Evolutionary conservation across 2,329 filamentous ascomycete genomes (phyloP), one percentile per base, ranked within the genome.

Genomic region (Epichloe elymi): DNA sequence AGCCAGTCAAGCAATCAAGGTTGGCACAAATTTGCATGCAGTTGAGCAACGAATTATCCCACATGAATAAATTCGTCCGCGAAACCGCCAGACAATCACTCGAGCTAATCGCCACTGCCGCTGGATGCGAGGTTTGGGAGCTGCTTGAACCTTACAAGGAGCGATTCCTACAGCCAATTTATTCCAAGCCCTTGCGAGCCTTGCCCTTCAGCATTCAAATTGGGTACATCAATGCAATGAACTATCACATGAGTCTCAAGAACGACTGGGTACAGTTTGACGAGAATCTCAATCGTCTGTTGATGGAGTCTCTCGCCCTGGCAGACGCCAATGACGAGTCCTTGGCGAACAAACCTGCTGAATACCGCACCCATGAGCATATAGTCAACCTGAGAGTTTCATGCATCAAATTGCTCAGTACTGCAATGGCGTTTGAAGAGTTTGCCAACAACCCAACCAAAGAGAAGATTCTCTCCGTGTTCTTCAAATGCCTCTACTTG

Each of bases 401-500:
- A 10, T 98, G 94, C 60, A 88, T 99, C 61, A 88, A 85, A 54
- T 82, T 98, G 39, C 72, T 99, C 38, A 95, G 89, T 47, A 94
- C 88, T 53, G 93, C 93, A 0, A 95, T 97, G 79, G 80, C 83
- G 42, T 93, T 95, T 63, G 86, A 91, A 5, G 91, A 96, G 36
- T 97, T 96, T 64, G 84, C 84, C 54, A 88, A 87, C 50, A 82
- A 79, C 1, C 61, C 78, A 0, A 83, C 79, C 0, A 73, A 83
- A 48, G 76, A 72, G 1, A 82, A 80, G 61, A 95, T 97, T 46
- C 90, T 98, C 17, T 83, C 87, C 0, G 89, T 97, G 1, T 98
- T 98, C 70, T 99, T 99, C 77, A 97, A 96, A 63, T 94, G 88
- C 38, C 74, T 98, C 1, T 98, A 98, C 66, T 91, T 88, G 0